Conservation (phyloP, 306 rosid species). For the Oxytropis ochrocephala region DNA sequence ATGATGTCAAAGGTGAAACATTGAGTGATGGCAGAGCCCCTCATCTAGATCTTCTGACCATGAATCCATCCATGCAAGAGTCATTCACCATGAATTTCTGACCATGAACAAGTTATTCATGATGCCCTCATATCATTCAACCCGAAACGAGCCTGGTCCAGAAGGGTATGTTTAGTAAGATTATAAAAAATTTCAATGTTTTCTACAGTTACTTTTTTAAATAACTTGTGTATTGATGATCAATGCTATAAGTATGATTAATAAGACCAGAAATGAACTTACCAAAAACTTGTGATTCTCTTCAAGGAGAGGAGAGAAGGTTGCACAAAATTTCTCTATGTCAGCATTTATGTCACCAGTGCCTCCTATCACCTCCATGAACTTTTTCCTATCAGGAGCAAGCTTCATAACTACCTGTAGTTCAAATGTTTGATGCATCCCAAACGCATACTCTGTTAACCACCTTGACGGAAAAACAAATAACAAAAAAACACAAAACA, state of each 20-base stretch:
- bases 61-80: background rate
- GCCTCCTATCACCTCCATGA: slow-evolving; percentile 85
- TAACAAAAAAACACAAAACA: background rate
- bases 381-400: slow-evolving; percentile 95
- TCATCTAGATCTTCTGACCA: background rate
- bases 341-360: slow-evolving; percentile 58
- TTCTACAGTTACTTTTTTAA: background rate
- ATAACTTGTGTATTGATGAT: background rate
- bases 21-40: background rate
- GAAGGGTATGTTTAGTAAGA: slow-evolving; percentile 5
- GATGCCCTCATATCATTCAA: slow-evolving; percentile 86
- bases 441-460: background rate
- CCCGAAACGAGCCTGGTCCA: slow-evolving; percentile 62
- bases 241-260: background rate
- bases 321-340: slow-evolving; percentile 63
- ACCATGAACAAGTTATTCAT: slow-evolving; percentile 15
- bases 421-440: background rate
- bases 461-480: background rate
- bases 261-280: slow-evolving; percentile 18
- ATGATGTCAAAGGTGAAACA: background rate
- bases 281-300: slow-evolving; percentile 97
- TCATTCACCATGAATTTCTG: background rate
- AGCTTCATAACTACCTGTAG: slow-evolving; percentile 91
- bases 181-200: background rate
- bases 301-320: slow-evolving; percentile 63